Base-by-base conservation (phyloP, 805 yeast species). In the Candida insectalens region DNA sequence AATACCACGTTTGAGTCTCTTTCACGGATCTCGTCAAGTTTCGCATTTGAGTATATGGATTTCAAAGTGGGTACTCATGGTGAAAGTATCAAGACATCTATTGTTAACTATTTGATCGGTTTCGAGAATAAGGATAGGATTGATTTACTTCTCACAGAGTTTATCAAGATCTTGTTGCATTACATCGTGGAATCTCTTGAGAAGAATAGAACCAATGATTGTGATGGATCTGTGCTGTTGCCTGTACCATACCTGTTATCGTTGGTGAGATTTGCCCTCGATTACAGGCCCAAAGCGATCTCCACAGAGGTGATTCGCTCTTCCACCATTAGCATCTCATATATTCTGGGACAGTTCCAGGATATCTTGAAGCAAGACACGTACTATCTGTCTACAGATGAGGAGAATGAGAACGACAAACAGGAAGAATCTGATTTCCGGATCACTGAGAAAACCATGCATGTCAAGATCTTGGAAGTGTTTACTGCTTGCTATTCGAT, bases 281-380 rank as follows among this genome's bases (percentile, higher is more conserved):
- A 54, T 15, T 83, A 75, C 52, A 62, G 83, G 46, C 77, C 83
- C 1, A 69, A 71, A 36, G 87, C 89, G 1, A 62, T 77, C 1
- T 60, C 58, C 15, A 53, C 46, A 25, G 45, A 49, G 10, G 57
- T 66, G 17, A 56, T 62, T 43, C 62, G 46, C 32, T 47, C 47
- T 26, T 35, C 54, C 3, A 45, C 61, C 7, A 41, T 40, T 2
- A 50, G 56, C 32, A 43, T 47, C 4, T 43, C 51, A 23, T 54
- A 23, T 19, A 36, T 54, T n/a, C 28, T 55, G 10, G 31, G 30
- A n/a, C 32, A 38, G n/a, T 52, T 44, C 35, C 41, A 47, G 2
- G 39, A 43, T 26, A 42, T 55, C 2, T 36, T 59, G 17, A 55
- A 53, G 33, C 54, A 51, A 20, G 59, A 54, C 27, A 35, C 39